Conservation (phyloP, 2,329 filamentous ascomycete species). For the Gaeumannomyces sp. region DNA sequence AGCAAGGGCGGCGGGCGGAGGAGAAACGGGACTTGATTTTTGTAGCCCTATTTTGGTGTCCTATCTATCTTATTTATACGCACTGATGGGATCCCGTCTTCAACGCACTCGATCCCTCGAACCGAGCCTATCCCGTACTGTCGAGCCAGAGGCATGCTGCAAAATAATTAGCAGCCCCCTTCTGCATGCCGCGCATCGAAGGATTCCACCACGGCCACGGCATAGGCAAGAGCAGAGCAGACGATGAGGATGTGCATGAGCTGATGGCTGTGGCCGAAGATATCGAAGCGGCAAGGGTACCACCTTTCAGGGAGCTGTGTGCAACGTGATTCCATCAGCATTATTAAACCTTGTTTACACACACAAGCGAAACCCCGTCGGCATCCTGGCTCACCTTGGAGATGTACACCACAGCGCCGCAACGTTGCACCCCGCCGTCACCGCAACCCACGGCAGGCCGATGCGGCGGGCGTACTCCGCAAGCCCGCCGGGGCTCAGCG, state of each 20-base stretch:
- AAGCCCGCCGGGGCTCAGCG: constrained; percentile 22
- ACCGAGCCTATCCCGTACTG: not conserved
- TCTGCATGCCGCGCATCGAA: constrained; percentile 7
- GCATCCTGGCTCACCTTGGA: constrained; percentile 21
- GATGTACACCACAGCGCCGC: constrained; percentile 32
- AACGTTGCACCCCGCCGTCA: constrained; percentile 31
- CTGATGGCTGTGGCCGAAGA: constrained; percentile 42
- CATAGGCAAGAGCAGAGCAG: constrained; percentile 31
- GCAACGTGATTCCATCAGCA: not conserved
- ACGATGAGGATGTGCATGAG: constrained; percentile 42
- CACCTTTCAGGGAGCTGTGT: constrained; percentile 37
- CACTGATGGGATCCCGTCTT: not conserved
- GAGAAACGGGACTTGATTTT: constrained; percentile 50
- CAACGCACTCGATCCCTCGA: not conserved
- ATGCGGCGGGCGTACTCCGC: constrained; percentile 29
- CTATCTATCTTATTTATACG: too few relatives aligned
- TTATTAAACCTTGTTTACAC: not conserved
- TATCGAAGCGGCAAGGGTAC: constrained; percentile 36
- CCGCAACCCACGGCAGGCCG: constrained; percentile 32
- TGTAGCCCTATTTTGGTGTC: too few relatives aligned
- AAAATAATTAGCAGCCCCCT: not conserved
- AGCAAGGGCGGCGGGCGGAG: constrained; percentile 78
- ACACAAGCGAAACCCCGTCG: too few relatives aligned
- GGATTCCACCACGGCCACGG: constrained; percentile 23
- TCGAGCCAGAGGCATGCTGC: not conserved